A percentile compares a stretch with the other conserved stretches of the same genome.
These are phyloP conservation scores for Leptographium wingfieldii DNA, from an alignment of 2,329 filamentous ascomycete species.

Conservation along the genomic window DNA sequence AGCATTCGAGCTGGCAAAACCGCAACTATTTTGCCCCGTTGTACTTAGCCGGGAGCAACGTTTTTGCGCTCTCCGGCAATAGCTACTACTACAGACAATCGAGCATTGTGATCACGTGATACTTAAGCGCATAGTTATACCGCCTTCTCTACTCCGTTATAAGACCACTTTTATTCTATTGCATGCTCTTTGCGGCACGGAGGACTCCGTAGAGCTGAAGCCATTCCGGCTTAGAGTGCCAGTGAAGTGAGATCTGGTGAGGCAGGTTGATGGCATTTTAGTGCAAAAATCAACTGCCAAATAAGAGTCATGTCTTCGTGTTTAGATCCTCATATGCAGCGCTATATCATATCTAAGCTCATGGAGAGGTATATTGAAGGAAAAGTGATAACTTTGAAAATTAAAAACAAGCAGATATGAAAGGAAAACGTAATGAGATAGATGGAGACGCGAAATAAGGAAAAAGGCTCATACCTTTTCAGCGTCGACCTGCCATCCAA, in stretches of 20 bases:
- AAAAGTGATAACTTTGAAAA: too few species aligned
- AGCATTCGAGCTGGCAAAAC: neutral
- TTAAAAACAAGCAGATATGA: neutral
- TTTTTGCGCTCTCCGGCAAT: neutral
- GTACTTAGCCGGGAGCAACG: neutral
- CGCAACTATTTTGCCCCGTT: neutral
- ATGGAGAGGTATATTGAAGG: neutral
- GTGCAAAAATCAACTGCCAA: too few species aligned
- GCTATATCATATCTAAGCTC: neutral
- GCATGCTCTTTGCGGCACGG: too few species aligned
- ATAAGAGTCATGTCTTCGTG: too few species aligned
- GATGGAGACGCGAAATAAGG: neutral
- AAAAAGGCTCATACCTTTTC: neutral
- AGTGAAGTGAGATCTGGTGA: too few species aligned
- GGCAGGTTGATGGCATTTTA: too few species aligned
- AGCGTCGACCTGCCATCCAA: neutral
- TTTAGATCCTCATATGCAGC: neutral
- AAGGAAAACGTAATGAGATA: neutral
- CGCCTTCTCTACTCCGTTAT: too few species aligned
- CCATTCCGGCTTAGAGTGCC: too few species aligned
- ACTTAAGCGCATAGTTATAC: neutral
- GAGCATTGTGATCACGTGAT: neutral
- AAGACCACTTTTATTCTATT: too few species aligned
- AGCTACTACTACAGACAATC: neutral
- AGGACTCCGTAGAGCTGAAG: too few species aligned